Conservation (phyloP, 345 rosid genomes). For the Ceriops tagal region DNA sequence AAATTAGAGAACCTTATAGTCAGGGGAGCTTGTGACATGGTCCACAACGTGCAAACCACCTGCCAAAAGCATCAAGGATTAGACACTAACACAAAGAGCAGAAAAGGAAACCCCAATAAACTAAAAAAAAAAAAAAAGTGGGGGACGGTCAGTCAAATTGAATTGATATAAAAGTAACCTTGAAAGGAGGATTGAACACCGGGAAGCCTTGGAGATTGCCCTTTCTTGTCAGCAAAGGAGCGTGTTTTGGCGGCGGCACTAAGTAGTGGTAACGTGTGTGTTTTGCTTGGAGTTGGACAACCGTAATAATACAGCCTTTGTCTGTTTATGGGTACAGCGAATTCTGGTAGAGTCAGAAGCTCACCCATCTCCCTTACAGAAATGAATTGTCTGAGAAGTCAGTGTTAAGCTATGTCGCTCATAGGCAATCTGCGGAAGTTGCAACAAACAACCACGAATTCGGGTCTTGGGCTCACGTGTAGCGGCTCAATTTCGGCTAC, state of each 20-base stretch:
- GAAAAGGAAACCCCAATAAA: too few relatives aligned
- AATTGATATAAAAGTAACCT: slow-evolving; percentile 21
- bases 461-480: too few relatives aligned
- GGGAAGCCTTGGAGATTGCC: slow-evolving; percentile 1
- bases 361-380: slow-evolving; percentile 27
- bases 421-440: too few relatives aligned
- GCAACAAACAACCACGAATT: too few relatives aligned
- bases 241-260: background rate
- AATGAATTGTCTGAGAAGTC: too few relatives aligned
- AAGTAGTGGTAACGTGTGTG: slow-evolving; percentile 2
- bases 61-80: slow-evolving; percentile 24
- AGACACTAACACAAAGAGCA: too few relatives aligned
- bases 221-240: background rate
- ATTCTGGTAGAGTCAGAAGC: slow-evolving; percentile 17
- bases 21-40: slow-evolving; percentile 15
- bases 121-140: background rate
- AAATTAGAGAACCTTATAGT: slow-evolving; percentile 25
- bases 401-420: too few relatives aligned
- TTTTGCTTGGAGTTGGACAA: background rate
- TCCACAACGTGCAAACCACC: slow-evolving; percentile 26
- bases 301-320: slow-evolving; percentile 1
- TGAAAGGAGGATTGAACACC: slow-evolving; percentile 22
- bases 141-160: background rate
- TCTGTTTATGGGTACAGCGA: slow-evolving; percentile 16
- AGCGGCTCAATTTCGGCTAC: too few relatives aligned